phyloP scores from a whole-genome alignment of 2,329 filamentous ascomycete species.

The Trichoderma atrobrunneum region DNA sequence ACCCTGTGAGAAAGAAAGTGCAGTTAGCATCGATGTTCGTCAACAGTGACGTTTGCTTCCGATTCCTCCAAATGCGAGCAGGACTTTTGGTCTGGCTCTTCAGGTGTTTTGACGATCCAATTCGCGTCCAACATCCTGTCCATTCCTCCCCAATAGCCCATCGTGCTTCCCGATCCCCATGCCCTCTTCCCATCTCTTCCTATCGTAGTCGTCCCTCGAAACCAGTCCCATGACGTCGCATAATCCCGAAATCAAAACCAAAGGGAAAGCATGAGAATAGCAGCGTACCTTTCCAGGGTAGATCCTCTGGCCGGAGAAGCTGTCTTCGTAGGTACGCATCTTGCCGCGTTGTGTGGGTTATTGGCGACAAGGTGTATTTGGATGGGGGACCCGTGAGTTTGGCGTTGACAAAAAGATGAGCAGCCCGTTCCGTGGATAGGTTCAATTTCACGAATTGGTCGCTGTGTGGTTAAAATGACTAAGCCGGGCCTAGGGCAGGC shows the following conservation, averaged over 20 bases:
- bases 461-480: constrained; percentile 39
- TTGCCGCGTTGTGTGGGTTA: constrained; percentile 44
- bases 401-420: constrained; percentile 38
- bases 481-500: constrained; percentile 41
- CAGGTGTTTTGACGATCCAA: not conserved
- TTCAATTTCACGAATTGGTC: constrained; percentile 42
- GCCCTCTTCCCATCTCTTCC: not conserved
- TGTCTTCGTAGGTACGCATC: constrained; percentile 67
- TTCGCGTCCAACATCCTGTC: not conserved
- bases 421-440: constrained; percentile 29
- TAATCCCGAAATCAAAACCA: constrained; percentile 23
- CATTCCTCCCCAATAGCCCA: not conserved
- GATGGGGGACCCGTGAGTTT: constrained; percentile 40
- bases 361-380: constrained; percentile 42
- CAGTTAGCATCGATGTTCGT: not conserved
- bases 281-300: constrained; percentile 64
- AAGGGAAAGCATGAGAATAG: constrained; percentile 17
- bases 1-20: constrained; percentile 60
- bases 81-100: not conserved
- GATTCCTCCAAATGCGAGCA: not conserved
- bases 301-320: constrained; percentile 64
- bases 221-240: constrained; percentile 21
- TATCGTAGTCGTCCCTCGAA: not conserved
- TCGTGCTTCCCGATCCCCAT: not conserved
- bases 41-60: not conserved